Evolutionary conservation across 1,284 basidiomycete species (phyloP).

Genomic region (Austroboletus novae-zelandiae): DNA sequence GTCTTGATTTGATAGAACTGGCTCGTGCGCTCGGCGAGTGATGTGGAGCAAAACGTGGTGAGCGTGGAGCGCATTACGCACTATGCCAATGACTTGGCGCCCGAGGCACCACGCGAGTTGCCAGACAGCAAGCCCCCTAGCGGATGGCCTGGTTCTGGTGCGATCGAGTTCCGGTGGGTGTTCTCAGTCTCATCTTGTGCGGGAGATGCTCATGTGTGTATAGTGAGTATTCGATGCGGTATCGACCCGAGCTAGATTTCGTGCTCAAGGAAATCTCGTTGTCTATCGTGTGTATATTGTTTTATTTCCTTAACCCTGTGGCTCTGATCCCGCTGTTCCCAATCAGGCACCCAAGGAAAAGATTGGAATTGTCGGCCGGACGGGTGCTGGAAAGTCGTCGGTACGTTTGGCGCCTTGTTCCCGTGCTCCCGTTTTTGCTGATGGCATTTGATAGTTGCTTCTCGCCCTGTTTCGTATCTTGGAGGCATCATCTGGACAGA

Average conservation of each 20-base stretch:
- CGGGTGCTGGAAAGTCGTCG: slow-evolving; percentile 91
- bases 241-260: slow-evolving; percentile 78
- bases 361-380: slow-evolving; percentile 84
- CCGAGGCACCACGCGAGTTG: slow-evolving; percentile 77
- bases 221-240: slow-evolving; percentile 78
- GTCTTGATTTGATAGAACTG: slow-evolving; percentile 56
- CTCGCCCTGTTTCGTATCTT: slow-evolving; percentile 79
- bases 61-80: slow-evolving; percentile 78
- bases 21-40: slow-evolving; percentile 87
- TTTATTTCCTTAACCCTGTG: background rate
- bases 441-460: slow-evolving; percentile 43
- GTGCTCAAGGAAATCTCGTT: slow-evolving; percentile 76
- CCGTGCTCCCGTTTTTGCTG: background rate
- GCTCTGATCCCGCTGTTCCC: background rate
- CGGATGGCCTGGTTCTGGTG: slow-evolving; percentile 76
- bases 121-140: slow-evolving; percentile 58
- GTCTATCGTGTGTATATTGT: slow-evolving; percentile 46
- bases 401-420: slow-evolving; percentile 35
- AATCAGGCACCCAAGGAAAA: slow-evolving; percentile 71
- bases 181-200: background rate
- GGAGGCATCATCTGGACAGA: slow-evolving; percentile 77
- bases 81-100: slow-evolving; percentile 66
- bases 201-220: background rate
- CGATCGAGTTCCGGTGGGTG: slow-evolving; percentile 70
- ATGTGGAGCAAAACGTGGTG: slow-evolving; percentile 93